A percentile compares a stretch with the other conserved stretches of the same genome.
Conservation (phyloP, 2,329 filamentous ascomycete species). For the Alternaria sp. region DNA sequence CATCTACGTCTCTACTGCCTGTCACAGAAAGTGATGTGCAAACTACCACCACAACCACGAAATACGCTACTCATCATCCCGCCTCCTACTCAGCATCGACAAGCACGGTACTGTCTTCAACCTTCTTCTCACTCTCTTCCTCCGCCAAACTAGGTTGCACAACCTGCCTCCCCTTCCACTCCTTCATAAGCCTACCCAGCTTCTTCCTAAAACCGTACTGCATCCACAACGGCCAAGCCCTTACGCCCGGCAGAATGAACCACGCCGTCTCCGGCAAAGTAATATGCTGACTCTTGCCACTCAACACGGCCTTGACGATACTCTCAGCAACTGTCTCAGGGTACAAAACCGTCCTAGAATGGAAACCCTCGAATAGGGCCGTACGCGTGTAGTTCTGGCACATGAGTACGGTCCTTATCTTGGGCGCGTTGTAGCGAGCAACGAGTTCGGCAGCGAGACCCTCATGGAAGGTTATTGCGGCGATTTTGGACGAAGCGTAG, state of each 20-base stretch:
- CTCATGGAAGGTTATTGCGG: conserved; percentile 73
- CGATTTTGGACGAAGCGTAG: conserved; percentile 72
- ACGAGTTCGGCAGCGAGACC: conserved; percentile 56
- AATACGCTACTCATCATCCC: neutral
- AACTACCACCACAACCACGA: neutral
- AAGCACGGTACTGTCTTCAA: conserved; percentile 41
- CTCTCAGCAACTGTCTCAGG: conserved; percentile 71
- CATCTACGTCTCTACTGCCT: neutral
- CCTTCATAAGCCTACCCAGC: conserved; percentile 46
- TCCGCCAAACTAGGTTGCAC: conserved; percentile 46
- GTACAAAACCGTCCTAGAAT: conserved; percentile 60
- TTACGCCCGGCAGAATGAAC: conserved; percentile 49
- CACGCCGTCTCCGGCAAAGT: conserved; percentile 59
- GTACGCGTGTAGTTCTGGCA: conserved; percentile 71
- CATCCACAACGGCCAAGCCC: conserved; percentile 70
- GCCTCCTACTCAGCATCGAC: conserved; percentile 27
- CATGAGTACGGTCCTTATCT: conserved; percentile 71
- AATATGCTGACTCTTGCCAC: conserved; percentile 66
- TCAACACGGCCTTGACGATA: conserved; percentile 67
- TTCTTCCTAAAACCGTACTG: conserved; percentile 61
- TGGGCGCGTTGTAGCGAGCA: conserved; percentile 68
- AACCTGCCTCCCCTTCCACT: conserved; percentile 52
- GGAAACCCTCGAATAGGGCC: conserved; percentile 66
- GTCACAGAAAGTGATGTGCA: neutral
- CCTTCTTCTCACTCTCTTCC: conserved; percentile 29